Conservation (phyloP, 257 asterid species). For the Paraleonurus japonicus region DNA sequence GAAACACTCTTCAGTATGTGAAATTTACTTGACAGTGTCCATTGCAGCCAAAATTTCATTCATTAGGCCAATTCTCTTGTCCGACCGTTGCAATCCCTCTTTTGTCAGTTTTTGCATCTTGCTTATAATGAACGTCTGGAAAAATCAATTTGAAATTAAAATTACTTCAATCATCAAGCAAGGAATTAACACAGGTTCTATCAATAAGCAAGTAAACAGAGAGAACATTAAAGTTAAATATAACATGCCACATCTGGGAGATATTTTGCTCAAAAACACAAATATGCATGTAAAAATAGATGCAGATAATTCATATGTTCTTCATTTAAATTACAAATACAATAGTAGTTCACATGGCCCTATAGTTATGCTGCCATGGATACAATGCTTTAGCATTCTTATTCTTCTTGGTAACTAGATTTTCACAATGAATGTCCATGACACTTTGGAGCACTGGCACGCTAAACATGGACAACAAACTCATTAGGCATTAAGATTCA, state of each 20-base stretch:
- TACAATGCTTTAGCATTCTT: slow-evolving; percentile 2
- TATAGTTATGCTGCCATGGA: neutral
- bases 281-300: neutral
- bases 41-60: slow-evolving; percentile 98
- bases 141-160: slow-evolving; percentile 28
- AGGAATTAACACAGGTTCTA: slow-evolving; percentile 11
- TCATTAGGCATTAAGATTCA: neutral
- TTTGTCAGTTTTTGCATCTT: slow-evolving; percentile 85
- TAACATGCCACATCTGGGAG: slow-evolving; percentile 3
- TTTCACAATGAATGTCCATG: neutral
- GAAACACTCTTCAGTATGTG: slow-evolving; percentile 6
- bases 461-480: neutral
- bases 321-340: neutral
- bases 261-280: neutral
- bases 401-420: neutral
- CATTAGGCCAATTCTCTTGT: slow-evolving; percentile 96
- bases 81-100: slow-evolving; percentile 89
- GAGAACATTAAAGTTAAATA: neutral
- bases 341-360: neutral
- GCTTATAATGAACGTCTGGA: slow-evolving; percentile 76
- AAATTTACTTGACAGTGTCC: slow-evolving; percentile 93
- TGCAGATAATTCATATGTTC: neutral
- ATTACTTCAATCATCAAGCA: slow-evolving; percentile 15
- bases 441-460: neutral
- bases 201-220: slow-evolving; percentile 18